phyloP scores from a whole-genome alignment of 345 rosid genomes.

The Euclidium syriacum region DNA sequence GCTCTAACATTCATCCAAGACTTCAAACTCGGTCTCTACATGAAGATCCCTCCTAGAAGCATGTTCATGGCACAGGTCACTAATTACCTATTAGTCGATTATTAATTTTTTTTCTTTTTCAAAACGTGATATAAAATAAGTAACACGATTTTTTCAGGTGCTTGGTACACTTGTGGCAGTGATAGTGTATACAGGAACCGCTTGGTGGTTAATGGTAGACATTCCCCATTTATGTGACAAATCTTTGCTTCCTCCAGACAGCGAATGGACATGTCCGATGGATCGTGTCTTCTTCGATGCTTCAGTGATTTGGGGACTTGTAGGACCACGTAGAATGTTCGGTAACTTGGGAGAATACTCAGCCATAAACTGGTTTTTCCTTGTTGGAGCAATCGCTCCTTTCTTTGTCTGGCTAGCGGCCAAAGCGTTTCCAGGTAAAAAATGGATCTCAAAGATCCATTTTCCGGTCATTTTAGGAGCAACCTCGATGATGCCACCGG shows the following conservation, averaged over 20 bases:
- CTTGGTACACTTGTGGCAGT: slow-evolving; percentile 60
- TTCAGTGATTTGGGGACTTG: slow-evolving; percentile 85
- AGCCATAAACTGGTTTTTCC: slow-evolving; percentile 65
- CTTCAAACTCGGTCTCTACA: slow-evolving; percentile 89
- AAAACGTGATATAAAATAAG: neutral
- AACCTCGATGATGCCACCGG: slow-evolving; percentile 73
- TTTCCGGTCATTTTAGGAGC: slow-evolving; percentile 69
- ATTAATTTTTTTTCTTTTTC: neutral
- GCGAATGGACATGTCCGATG: slow-evolving; percentile 76
- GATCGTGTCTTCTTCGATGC: slow-evolving; percentile 69
- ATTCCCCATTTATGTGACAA: slow-evolving; percentile 64
- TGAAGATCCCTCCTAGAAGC: slow-evolving; percentile 83
- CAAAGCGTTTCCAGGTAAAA: slow-evolving; percentile 48
- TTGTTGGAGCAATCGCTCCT: slow-evolving; percentile 58
- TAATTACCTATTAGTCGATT: neutral
- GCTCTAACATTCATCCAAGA: slow-evolving; percentile 62
- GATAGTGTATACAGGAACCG: slow-evolving; percentile 48
- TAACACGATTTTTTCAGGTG: slow-evolving; percentile 36
- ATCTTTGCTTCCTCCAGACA: slow-evolving; percentile 42
- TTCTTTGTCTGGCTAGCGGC: slow-evolving; percentile 59
- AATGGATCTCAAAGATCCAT: slow-evolving; percentile 58
- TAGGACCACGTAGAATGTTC: slow-evolving; percentile 73
- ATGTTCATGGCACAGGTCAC: slow-evolving; percentile 59
- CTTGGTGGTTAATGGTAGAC: slow-evolving; percentile 81
- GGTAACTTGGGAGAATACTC: slow-evolving; percentile 65